These are phyloP conservation scores for Hypocreales sp. DNA, from an alignment of 2,329 filamentous ascomycete genomes.

Conservation along the genomic window DNA sequence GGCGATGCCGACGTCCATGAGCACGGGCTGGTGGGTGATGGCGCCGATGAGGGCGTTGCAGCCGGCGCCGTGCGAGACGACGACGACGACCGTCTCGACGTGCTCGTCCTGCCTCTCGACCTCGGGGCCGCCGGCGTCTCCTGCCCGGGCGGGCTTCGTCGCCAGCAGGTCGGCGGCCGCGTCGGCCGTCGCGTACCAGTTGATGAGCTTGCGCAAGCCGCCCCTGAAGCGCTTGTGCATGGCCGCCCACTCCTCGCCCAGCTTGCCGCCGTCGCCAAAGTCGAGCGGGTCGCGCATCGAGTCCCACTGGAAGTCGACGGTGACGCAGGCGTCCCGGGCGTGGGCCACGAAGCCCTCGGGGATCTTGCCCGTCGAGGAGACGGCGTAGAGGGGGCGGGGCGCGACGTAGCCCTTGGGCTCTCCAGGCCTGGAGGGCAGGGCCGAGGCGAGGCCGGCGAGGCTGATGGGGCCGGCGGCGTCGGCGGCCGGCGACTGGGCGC, in stretches of 20 bases:
- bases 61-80: conserved; percentile 89
- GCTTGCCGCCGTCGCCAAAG: conserved; percentile 79
- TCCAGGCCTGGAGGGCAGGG: conserved; percentile 14
- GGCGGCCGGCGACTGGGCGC: conserved; percentile 7
- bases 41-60: conserved; percentile 92
- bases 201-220: conserved; percentile 62
- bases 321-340: conserved; percentile 70
- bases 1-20: conserved; percentile 80
- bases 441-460: conserved; percentile 16
- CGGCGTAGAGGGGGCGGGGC: conserved; percentile 68
- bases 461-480: conserved; percentile 12
- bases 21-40: conserved; percentile 77
- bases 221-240: conserved; percentile 86
- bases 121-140: conserved; percentile 13
- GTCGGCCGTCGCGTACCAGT: conserved; percentile 59
- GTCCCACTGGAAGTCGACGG: conserved; percentile 93
- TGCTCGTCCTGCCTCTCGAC: conserved; percentile 37
- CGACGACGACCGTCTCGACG: conserved; percentile 62
- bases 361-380: conserved; percentile 67
- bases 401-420: conserved; percentile 45
- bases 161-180: conserved; percentile 36
- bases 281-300: conserved; percentile 63
- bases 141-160: conserved; percentile 18
- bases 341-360: conserved; percentile 81
- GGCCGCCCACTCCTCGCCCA: conserved; percentile 85